phyloP scores from a whole-genome alignment of 208 protist species.

The Leishmania guyanensis region DNA sequence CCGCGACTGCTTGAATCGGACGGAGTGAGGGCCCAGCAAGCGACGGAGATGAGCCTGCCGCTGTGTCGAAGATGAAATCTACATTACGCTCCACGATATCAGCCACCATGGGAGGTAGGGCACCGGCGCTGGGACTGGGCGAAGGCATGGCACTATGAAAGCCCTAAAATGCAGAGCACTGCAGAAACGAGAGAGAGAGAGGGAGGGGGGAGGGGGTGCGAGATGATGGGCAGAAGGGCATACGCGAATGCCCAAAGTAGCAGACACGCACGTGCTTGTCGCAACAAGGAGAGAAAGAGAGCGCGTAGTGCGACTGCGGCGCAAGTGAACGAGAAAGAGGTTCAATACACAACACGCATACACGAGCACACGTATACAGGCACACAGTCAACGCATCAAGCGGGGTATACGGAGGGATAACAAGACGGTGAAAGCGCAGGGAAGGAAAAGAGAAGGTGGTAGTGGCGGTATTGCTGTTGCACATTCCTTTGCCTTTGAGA shows the following conservation, averaged over 20 bases:
- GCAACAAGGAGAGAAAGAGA: not conserved
- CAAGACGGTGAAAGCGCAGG: not conserved
- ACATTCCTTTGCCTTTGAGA: not conserved
- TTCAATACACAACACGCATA: not conserved
- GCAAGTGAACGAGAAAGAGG: not conserved
- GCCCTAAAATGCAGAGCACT: conserved; percentile 4
- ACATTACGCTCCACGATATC: conserved; percentile 43
- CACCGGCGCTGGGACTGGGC: not conserved
- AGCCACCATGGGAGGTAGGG: conserved; percentile 25
- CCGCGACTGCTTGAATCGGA: conserved; percentile 46
- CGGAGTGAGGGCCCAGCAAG: conserved; percentile 21
- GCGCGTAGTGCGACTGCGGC: not conserved
- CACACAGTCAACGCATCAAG: not conserved
- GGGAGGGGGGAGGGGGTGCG: not conserved
- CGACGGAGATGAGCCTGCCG: not conserved
- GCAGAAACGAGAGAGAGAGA: not conserved
- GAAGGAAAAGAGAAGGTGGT: not conserved
- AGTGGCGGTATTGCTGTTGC: not conserved
- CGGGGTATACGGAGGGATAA: not conserved
- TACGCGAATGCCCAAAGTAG: not conserved
- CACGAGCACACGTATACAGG: not conserved
- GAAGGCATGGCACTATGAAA: conserved; percentile 4
- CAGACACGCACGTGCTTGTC: not conserved
- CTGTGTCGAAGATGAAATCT: not conserved
- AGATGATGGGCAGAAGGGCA: not conserved